A percentile compares a stretch with the other conserved stretches of the same genome.
These are phyloP conservation scores for Coffea humblotiana DNA, from an alignment of 305 asterid genomes.

Conservation along the genomic window DNA sequence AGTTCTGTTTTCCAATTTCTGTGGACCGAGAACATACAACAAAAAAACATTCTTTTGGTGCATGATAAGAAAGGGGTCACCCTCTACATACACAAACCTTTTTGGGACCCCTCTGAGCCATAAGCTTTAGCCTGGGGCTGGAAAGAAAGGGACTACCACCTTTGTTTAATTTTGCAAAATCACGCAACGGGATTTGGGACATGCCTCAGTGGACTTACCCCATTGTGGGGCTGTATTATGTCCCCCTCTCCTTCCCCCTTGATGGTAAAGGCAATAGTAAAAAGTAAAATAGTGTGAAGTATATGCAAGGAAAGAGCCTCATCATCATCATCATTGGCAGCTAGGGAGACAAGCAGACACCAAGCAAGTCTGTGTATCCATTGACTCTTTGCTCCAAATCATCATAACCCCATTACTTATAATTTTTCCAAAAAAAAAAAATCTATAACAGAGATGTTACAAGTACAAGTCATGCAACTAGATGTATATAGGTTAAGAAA, in stretches of 20 bases:
- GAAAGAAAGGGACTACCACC: conserved; percentile 36
- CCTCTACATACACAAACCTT: conserved; percentile 22
- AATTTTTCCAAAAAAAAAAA: not conserved
- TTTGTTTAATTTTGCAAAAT: conserved; percentile 32
- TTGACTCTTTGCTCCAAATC: conserved; percentile 14
- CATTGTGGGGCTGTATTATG: conserved; percentile 17
- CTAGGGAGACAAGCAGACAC: conserved; percentile 35
- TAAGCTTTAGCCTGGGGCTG: conserved; percentile 11
- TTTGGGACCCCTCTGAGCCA: conserved; percentile 21
- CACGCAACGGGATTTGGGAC: conserved; percentile 39
- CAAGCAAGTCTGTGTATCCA: conserved; percentile 23
- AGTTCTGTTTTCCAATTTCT: not conserved
- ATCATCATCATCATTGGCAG: conserved; percentile 15
- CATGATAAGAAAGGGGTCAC: conserved; percentile 22
- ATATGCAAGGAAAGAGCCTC: conserved; percentile 6
- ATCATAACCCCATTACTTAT: not conserved
- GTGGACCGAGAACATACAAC: not conserved
- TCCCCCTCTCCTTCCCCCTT: not conserved
- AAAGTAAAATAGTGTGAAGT: not conserved
- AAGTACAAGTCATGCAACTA: not conserved
- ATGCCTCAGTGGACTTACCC: conserved; percentile 36
- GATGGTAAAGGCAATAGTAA: not conserved
- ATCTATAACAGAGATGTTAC: not conserved
- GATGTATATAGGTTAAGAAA: not conserved
- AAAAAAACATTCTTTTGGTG: conserved; percentile 23